Conservation (phyloP, 768 basidiomycete species). For the Tricholoma sp. region DNA sequence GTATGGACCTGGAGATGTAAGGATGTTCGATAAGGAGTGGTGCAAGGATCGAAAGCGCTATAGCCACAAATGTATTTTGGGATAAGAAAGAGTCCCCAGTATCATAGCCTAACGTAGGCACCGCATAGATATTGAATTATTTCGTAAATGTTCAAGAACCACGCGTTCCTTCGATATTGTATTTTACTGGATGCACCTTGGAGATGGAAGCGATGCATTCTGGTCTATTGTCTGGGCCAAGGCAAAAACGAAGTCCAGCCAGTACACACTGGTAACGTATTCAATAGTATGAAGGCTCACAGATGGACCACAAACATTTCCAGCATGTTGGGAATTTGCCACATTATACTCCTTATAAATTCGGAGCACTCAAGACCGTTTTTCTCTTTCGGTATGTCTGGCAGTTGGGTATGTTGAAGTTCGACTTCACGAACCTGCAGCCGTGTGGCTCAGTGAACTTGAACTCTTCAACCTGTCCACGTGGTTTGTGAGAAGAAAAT, state of each 20-base stretch:
- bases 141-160: neutral
- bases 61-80: neutral
- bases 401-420: neutral
- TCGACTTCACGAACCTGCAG: neutral
- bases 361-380: neutral
- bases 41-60: neutral
- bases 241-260: too few species aligned
- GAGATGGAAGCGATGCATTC: neutral
- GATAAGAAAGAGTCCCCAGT: neutral
- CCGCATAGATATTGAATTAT: neutral
- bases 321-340: too few species aligned
- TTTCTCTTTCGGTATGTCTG: too few species aligned
- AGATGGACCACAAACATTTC: too few species aligned
- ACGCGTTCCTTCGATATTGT: neutral
- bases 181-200: too few species aligned
- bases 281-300: neutral
- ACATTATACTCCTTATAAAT: neutral
- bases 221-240: neutral
- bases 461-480: neutral
- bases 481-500: conserved; percentile 18
- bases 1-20: neutral
- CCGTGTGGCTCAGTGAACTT: too few species aligned
- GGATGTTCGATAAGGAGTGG: neutral
- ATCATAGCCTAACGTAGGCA: neutral
- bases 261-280: too few species aligned